Conservation (phyloP, 2,329 filamentous ascomycete genomes). For the Plenodomus tracheiphilus region DNA sequence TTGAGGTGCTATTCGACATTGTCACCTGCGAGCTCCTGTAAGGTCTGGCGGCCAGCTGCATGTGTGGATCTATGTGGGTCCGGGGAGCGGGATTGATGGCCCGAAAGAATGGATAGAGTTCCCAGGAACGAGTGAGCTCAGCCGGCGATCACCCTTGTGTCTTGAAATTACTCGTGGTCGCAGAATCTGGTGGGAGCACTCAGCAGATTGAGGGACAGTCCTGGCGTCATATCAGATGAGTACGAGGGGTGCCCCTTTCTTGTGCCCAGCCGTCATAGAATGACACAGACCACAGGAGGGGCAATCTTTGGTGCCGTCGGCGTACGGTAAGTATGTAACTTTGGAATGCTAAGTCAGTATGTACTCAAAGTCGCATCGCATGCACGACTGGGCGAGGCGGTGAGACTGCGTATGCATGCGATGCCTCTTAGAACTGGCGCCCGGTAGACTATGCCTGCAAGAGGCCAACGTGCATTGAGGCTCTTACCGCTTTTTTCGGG, state of each 20-base stretch:
- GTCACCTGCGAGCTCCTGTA: background rate
- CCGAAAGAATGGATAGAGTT: slow-evolving; percentile 37
- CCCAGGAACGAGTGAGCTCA: slow-evolving; percentile 40
- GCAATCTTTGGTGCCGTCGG: background rate
- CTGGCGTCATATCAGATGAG: slow-evolving; percentile 27
- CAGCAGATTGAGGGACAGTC: slow-evolving; percentile 17
- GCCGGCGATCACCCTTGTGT: slow-evolving; percentile 34
- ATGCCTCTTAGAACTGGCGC: slow-evolving; percentile 26
- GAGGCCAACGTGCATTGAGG: slow-evolving; percentile 27
- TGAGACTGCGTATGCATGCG: slow-evolving; percentile 23
- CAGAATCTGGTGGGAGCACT: slow-evolving; percentile 24
- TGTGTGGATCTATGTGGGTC: slow-evolving; percentile 35
- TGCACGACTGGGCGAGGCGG: slow-evolving; percentile 22
- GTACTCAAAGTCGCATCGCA: slow-evolving; percentile 20
- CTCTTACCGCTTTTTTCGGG: slow-evolving; percentile 42
- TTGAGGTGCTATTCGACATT: slow-evolving; percentile 1
- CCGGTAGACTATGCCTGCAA: slow-evolving; percentile 32
- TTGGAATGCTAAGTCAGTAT: slow-evolving; percentile 23
- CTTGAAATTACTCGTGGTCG: slow-evolving; percentile 33
- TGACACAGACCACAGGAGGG: slow-evolving; percentile 18
- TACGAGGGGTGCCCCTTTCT: slow-evolving; percentile 27
- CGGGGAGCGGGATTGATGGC: slow-evolving; percentile 40
- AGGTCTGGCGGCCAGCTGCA: slow-evolving; percentile 20
- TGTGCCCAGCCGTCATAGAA: slow-evolving; percentile 28
- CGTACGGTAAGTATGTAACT: slow-evolving; percentile 10